These are phyloP conservation scores for Tetratostichococcus sp. DNA, from an alignment of 139 green algal genomes.

Conservation along the genomic window DNA sequence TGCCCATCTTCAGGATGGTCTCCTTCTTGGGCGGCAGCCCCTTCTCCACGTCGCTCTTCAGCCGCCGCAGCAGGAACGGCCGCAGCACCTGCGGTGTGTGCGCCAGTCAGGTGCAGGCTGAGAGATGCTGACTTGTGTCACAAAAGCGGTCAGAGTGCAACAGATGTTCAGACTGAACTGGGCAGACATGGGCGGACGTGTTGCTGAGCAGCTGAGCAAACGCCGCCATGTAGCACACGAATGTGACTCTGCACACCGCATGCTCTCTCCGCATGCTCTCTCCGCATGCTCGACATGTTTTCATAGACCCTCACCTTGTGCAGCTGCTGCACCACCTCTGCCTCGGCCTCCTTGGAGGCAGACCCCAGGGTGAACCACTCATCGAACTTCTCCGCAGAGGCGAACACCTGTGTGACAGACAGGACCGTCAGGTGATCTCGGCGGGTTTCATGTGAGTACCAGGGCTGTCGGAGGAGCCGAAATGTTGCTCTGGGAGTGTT, in stretches of 20 bases:
- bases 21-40: conserved; percentile 97
- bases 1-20: conserved; percentile 97
- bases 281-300: too few species aligned
- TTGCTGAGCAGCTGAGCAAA: too few species aligned
- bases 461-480: too few species aligned
- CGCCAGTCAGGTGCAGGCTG: background rate
- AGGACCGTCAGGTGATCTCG: background rate
- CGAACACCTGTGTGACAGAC: conserved; percentile 20
- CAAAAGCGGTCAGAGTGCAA: too few species aligned
- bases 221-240: too few species aligned
- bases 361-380: conserved; percentile 88
- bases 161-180: too few species aligned
- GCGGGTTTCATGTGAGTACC: conserved; percentile 35
- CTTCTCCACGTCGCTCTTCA: conserved; percentile 97
- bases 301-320: conserved; percentile 88
- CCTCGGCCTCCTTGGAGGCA: conserved; percentile 64
- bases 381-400: conserved; percentile 90
- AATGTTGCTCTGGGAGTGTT: too few species aligned
- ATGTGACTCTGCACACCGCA: too few species aligned
- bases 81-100: conserved; percentile 72
- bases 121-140: too few species aligned
- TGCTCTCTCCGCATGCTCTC: too few species aligned
- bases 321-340: conserved; percentile 94
- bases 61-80: conserved; percentile 94
- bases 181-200: too few species aligned